A percentile compares a stretch with the other conserved stretches of the same genome.
Conservation (phyloP, 78 protist species). For the Blattamonas nauphoetae region DNA sequence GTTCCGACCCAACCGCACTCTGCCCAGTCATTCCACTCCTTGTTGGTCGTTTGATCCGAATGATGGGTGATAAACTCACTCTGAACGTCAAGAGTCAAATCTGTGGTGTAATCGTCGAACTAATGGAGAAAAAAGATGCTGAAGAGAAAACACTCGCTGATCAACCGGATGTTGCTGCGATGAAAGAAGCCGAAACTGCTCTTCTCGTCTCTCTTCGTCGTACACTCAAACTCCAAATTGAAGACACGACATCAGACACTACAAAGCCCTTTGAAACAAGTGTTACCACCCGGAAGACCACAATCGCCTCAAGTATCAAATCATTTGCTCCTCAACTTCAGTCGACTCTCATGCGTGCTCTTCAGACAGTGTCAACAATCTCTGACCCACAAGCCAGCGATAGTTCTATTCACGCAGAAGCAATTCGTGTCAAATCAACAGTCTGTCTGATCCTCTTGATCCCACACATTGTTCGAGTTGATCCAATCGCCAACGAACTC, state of each 20-base stretch:
- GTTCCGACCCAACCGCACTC: background rate
- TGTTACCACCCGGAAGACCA: background rate
- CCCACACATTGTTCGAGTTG: too few species aligned
- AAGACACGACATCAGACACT: background rate
- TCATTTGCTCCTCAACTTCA: background rate
- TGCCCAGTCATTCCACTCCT: background rate
- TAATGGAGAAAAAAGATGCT: background rate
- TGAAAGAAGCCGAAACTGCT: background rate
- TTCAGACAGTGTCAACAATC: background rate
- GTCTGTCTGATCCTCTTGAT: too few species aligned
- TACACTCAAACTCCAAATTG: background rate
- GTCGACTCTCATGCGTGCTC: background rate
- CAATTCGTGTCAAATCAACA: too few species aligned
- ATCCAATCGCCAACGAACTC: too few species aligned
- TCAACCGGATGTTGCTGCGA: too few species aligned
- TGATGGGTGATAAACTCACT: background rate
- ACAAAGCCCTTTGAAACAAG: background rate
- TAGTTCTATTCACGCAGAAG: background rate
- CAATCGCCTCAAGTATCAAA: background rate
- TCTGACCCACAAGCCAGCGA: background rate
- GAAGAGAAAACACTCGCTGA: too few species aligned
- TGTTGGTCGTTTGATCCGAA: background rate
- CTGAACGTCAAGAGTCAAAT: background rate
- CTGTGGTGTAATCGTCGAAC: background rate
- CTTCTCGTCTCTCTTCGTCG: background rate